Percentiles rank a stretch among this genome's conserved stretches.
These are phyloP conservation scores for Eimeria sp. DNA, from an alignment of 169 alveolate genomes.

Conservation along the genomic window DNA sequence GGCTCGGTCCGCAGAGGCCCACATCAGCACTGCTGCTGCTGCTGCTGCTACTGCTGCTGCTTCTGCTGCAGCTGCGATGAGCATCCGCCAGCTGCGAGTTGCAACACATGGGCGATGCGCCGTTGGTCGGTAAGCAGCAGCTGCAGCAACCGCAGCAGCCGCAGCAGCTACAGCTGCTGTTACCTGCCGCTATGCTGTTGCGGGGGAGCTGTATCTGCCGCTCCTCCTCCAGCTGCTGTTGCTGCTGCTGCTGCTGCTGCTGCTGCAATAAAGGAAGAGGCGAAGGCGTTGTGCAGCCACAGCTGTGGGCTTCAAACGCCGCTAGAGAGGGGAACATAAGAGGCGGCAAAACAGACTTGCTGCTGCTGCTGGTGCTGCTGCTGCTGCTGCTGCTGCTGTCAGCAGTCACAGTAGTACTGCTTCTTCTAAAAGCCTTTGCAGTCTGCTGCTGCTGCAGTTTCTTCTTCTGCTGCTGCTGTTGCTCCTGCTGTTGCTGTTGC, in stretches of 20 bases:
- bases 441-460: neutral
- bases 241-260: slow-evolving; percentile 14
- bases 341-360: neutral
- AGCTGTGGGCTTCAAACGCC: slow-evolving; percentile 1
- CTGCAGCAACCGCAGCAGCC: no score
- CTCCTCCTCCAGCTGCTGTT: slow-evolving; percentile 3
- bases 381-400: slow-evolving; percentile 13
- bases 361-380: neutral
- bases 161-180: slow-evolving; percentile 5
- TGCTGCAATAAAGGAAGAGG: neutral
- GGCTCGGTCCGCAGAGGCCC: neutral
- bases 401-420: neutral
- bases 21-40: slow-evolving; percentile 17
- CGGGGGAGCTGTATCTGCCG: neutral
- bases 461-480: neutral
- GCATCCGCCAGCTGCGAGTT: neutral
- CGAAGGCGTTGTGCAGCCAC: neutral
- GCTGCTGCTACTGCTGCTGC: slow-evolving; percentile 62
- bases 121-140: neutral
- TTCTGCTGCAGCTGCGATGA: slow-evolving; percentile 10
- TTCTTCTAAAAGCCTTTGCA: neutral
- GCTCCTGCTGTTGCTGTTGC: neutral
- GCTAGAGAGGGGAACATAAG: slow-evolving; percentile 22
- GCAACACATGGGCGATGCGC: neutral
- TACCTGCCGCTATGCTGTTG: neutral